Evolutionary conservation across 345 rosid species (phyloP).

Genomic region (Lenwebbia sp.): DNA sequence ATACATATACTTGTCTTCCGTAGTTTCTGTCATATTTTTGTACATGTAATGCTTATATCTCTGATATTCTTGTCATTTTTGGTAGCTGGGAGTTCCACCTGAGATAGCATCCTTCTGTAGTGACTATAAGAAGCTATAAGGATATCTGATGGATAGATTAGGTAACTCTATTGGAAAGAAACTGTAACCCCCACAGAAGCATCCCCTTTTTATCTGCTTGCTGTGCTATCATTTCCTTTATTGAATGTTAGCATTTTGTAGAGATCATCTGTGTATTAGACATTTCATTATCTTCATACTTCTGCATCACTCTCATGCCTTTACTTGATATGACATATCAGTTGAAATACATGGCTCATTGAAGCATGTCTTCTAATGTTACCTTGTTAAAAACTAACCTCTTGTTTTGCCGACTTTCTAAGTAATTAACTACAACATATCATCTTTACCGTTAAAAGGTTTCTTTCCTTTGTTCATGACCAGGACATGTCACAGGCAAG

Average conservation of each 20-base stretch:
- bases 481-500: conserved; percentile 24
- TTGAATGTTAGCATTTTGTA: background rate
- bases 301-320: background rate
- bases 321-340: background rate
- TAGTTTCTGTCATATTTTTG: background rate
- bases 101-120: background rate
- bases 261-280: background rate
- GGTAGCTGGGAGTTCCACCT: background rate
- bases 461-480: background rate
- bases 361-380: background rate
- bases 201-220: background rate
- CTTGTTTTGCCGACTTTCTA: background rate
- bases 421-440: background rate
- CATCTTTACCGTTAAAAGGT: background rate
- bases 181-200: background rate
- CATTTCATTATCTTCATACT: background rate
- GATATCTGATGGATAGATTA: background rate
- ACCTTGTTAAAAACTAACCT: background rate
- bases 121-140: background rate
- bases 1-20: background rate
- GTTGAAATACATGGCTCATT: background rate
- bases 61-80: background rate
- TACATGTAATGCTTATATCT: background rate
- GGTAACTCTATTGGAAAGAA: background rate
- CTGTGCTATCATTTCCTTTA: background rate